Percentiles rank a stretch among this genome's conserved stretches.
These are phyloP conservation scores for Aulographum hederae DNA, from an alignment of 2,329 filamentous ascomycete species.

Conservation along the genomic window DNA sequence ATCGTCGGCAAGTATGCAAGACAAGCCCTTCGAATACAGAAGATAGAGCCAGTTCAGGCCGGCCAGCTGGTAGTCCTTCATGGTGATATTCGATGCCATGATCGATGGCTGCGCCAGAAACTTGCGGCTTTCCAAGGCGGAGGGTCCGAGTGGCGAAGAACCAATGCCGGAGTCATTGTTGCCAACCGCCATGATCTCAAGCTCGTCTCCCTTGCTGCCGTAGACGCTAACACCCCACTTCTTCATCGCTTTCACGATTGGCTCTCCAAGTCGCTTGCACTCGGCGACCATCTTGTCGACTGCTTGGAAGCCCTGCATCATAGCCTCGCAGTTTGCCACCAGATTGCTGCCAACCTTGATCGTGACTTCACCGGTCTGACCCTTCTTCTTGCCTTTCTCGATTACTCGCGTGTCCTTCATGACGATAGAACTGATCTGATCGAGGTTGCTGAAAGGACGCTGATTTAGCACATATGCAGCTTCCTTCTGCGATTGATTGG, in stretches of 20 bases:
- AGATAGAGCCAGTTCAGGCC: constrained; percentile 89
- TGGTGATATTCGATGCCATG: constrained; percentile 56
- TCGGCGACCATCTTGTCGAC: constrained; percentile 66
- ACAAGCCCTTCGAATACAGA: constrained; percentile 50
- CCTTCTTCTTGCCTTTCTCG: constrained; percentile 19
- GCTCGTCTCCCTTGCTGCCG: constrained; percentile 34
- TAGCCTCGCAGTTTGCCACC: constrained; percentile 48
- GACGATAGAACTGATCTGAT: constrained; percentile 47
- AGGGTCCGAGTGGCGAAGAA: constrained; percentile 6
- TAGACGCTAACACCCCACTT: constrained; percentile 51
- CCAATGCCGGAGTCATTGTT: constrained; percentile 3
- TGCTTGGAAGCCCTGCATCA: constrained; percentile 62
- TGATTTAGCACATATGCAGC: constrained; percentile 52
- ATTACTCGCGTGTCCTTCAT: too few species aligned
- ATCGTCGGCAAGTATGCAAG: constrained; percentile 87
- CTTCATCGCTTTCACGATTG: constrained; percentile 44
- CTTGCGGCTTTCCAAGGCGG: constrained; percentile 16
- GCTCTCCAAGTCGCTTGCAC: constrained; percentile 56
- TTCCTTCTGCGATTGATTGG: constrained; percentile 50
- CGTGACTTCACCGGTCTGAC: constrained; percentile 20
- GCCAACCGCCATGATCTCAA: constrained; percentile 9
- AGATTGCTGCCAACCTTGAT: constrained; percentile 47
- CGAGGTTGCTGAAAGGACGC: constrained; percentile 53
- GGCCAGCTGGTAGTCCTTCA: constrained; percentile 90
- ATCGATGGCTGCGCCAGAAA: constrained; percentile 51